Evolutionary conservation across 805 yeast species (phyloP).

Genomic region (Pichia exigua): DNA sequence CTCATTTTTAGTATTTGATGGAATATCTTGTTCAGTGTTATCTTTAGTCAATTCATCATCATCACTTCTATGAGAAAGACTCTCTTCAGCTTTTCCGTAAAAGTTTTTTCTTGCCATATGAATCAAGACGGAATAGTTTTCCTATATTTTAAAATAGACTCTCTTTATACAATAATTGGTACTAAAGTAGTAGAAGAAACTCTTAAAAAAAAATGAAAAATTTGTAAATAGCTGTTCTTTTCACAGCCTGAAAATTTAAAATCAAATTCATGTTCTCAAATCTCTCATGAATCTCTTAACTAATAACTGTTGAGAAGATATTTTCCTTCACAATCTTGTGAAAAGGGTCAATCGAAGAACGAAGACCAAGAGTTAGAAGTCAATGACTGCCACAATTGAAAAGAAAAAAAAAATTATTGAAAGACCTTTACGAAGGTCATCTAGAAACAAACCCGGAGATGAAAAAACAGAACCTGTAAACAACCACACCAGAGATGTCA

Average conservation of each 20-base stretch:
- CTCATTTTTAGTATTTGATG: background rate
- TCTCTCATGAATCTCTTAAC: background rate
- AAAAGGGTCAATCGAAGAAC: background rate
- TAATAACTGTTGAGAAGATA: background rate
- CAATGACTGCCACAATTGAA: background rate
- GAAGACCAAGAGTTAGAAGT: background rate
- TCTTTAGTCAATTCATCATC: background rate
- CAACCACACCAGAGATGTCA: constrained; percentile 4
- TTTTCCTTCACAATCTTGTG: background rate
- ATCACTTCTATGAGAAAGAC: background rate
- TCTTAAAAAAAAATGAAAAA: background rate
- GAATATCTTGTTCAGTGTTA: constrained; percentile 16
- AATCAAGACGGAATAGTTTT: background rate
- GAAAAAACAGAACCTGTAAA: background rate
- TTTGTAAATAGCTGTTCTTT: background rate
- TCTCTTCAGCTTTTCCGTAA: constrained; percentile 9
- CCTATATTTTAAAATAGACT: background rate
- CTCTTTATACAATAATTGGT: background rate
- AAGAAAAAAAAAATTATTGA: background rate
- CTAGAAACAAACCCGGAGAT: background rate
- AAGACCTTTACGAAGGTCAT: constrained; percentile 1
- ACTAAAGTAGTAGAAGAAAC: background rate
- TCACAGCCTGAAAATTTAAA: constrained; percentile 9
- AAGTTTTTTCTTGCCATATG: constrained; percentile 6
- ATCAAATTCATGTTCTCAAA: background rate